Evolutionary conservation across 139 green algal genomes (phyloP).

Genomic region (Asterochloris sp.): DNA sequence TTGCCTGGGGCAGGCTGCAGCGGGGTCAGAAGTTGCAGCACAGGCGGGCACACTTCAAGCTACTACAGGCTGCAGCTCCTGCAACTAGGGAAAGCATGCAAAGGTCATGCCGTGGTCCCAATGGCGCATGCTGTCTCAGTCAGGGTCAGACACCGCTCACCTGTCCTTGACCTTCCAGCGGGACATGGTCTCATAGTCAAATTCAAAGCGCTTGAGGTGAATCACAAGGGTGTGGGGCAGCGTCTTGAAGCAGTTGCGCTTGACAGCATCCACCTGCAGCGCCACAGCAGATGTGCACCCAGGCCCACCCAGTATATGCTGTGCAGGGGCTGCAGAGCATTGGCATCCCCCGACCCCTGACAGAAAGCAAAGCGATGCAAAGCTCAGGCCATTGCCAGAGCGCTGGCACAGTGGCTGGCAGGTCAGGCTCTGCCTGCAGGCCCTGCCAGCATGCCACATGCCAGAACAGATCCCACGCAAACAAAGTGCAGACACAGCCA

Average conservation of each 20-base stretch:
- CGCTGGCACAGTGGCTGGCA: too few relatives aligned
- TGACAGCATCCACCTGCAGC: constrained; percentile 62
- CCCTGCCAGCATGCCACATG: too few relatives aligned
- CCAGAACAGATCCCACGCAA: too few relatives aligned
- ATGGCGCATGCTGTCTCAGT: not conserved
- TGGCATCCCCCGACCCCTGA: too few relatives aligned
- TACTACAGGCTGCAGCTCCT: not conserved
- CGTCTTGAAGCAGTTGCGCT: constrained; percentile 65
- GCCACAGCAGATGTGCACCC: not conserved
- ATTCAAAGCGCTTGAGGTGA: constrained; percentile 89
- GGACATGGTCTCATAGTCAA: constrained; percentile 76
- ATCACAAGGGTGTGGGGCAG: constrained; percentile 74
- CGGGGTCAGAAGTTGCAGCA: too few relatives aligned
- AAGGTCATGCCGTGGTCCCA: not conserved
- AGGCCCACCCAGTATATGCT: not conserved
- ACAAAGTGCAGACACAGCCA: too few relatives aligned
- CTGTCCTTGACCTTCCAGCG: constrained; percentile 67
- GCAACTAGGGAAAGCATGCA: not conserved
- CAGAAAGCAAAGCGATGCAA: too few relatives aligned
- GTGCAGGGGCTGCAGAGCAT: not conserved
- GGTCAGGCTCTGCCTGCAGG: too few relatives aligned
- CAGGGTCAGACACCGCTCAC: not conserved
- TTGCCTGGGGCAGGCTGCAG: too few relatives aligned
- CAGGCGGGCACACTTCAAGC: too few relatives aligned
- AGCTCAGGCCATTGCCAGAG: too few relatives aligned